Base-by-base conservation (phyloP, 2,329 filamentous ascomycete species). In the Cyphellophora europaea region DNA sequence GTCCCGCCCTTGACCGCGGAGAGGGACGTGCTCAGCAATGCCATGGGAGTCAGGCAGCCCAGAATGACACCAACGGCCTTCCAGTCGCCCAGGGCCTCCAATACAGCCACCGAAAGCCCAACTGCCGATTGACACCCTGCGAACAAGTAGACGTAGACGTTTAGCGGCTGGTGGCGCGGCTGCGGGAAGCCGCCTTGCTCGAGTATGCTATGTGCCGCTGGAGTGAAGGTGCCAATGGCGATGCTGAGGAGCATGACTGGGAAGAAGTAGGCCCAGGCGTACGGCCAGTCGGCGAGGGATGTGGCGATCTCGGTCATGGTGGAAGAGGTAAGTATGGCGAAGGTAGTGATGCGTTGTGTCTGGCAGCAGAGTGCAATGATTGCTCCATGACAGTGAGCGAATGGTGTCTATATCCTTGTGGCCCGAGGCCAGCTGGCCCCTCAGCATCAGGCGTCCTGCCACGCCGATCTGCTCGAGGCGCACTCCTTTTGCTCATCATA, bases 171-270 rank as follows among this genome's bases (percentile, higher is more conserved):
- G 14, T 33, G 8, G 6, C 31, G 31, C 10, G 17, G 31, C 19
- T 33, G 31, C 13, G 31, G 31, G 31, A 21, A 33, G 6, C 31
- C 31, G 19, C 14, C 31, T 19, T 33, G 31, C 11, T 33, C 31
- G 12, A 15, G 23, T n/a, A 33, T 19, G 5, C 5, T 13, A 14
- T 33, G 13, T 5, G 17, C 31, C 10, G 17, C 8, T 12, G 31
- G 31, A 12, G 31, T 33, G 19, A 33, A 33, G 10, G 19, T 33
- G 8, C 5, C 5, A 5, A 33, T 14, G 5, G 31, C 16, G 6
- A 21, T 25, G 8, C 11, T 16, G 6, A 33, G 31, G 31, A 33
- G 31, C n/a, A 23, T 33, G 5, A 19, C 12, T 11, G 31, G 5
- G 17, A 21, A 33, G 31, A 33, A 33, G 17, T 11, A 28, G n/a